Evolutionary conservation across 345 rosid genomes (phyloP).

Genomic region (Arabidopsis arenosa): DNA sequence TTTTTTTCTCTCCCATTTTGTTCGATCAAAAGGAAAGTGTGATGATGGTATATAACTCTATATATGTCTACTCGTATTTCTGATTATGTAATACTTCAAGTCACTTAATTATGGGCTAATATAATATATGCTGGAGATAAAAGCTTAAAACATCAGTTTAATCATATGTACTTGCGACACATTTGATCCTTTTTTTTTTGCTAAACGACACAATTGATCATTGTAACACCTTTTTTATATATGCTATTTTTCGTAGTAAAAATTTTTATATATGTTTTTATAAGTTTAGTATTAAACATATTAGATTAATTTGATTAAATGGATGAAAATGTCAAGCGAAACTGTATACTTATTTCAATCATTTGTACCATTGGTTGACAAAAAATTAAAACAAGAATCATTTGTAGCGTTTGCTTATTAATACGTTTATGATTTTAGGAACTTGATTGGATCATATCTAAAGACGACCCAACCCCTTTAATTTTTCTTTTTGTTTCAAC

Average conservation of each 20-base stretch:
- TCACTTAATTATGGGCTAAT: no score
- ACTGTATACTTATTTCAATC: constrained; percentile 1
- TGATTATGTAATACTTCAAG: neutral
- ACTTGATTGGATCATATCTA: neutral
- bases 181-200: no score
- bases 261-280: neutral
- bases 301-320: neutral
- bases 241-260: no score
- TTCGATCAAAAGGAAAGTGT: neutral
- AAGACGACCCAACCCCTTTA: neutral
- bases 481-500: neutral
- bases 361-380: constrained; percentile 18
- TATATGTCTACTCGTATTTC: neutral
- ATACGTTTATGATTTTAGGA: neutral
- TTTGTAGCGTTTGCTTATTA: neutral
- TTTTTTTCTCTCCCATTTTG: neutral
- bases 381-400: neutral
- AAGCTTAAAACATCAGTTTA: neutral
- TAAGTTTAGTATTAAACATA: neutral
- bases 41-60: no score
- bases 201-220: neutral
- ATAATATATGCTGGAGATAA: neutral
- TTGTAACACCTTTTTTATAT: neutral
- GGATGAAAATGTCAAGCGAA: neutral
- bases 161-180: neutral